Evolutionary conservation across 768 basidiomycete genomes (phyloP), one percentile per base, ranked within the genome.

Genomic region (Pleurotus tuber-regium): DNA sequence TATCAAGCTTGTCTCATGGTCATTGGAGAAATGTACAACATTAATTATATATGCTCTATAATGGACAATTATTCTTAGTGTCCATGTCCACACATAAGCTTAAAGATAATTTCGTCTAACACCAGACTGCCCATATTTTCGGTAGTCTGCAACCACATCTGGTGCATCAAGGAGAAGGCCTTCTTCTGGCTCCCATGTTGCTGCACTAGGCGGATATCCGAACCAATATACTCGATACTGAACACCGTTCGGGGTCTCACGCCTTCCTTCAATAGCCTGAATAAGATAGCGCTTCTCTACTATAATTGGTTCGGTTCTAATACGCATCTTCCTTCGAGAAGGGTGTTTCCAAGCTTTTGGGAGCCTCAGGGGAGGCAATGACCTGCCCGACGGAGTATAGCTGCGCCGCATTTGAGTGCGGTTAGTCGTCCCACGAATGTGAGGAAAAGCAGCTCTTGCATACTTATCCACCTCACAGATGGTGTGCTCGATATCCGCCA

Each of bases 391-490:
- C 4, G 72, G 58, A 9, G 56, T 60, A 57, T 76, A 85, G 0
- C 53, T 50, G 10, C 72, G 70, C 4, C 63, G 66, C 26, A 79
- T 59, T 50, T 75, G 59, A 14, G 57, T 68, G 38, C 78, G 71
- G 19, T 49, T 51, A 18, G 62, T 57, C 38, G 60, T 68, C 25
- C 73, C 76, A 51, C 69, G 72, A 51, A 83, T 60, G 9, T 64
- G 33, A 2, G 81, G 79, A 62, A 82, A 77, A 16, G 66, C 70
- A n/a, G 68, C 69, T 40, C 88, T 84, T 35, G 81, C 72, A 60
- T 90, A 91, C 61, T 90, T 88, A 68, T 89, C 86, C 39, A 86
- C 73, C 62, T 92, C 89, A 67, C 89, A 92, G 12, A 91, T 67
- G 1, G 83, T 73, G 62, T 92, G 89, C 68, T 92, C 89, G 48